These are phyloP conservation scores for Grifola frondosa DNA, from an alignment of 1,284 basidiomycete genomes.

Conservation along the genomic window DNA sequence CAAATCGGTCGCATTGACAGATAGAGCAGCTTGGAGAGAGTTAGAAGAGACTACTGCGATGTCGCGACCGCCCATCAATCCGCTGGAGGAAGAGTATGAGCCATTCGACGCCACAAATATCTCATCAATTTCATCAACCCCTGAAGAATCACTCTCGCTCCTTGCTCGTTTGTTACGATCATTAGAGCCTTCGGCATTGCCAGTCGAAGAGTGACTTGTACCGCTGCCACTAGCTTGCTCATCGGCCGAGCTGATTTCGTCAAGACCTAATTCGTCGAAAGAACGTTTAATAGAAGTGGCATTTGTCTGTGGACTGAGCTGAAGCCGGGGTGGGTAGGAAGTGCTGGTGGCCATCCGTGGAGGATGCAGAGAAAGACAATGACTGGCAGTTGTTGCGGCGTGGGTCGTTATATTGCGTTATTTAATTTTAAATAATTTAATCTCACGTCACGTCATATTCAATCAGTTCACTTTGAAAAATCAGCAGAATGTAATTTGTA, in stretches of 20 bases:
- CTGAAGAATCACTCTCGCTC: conserved; percentile 15
- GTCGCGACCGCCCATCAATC: too few species aligned
- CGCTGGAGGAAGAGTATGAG: conserved; percentile 12
- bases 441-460: too few species aligned
- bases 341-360: too few species aligned
- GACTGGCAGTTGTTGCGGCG: too few species aligned
- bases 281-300: conserved; percentile 14
- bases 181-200: conserved; percentile 3
- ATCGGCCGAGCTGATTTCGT: conserved; percentile 2
- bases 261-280: conserved; percentile 15
- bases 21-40: conserved; percentile 16
- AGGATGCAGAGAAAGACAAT: neutral
- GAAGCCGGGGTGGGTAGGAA: neutral
- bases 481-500: too few species aligned
- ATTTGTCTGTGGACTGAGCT: neutral
- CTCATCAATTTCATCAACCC: conserved; percentile 16
- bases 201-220: conserved; percentile 1
- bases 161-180: conserved; percentile 19
- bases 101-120: conserved; percentile 7
- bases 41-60: too few species aligned
- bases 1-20: conserved; percentile 16
- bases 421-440: too few species aligned
- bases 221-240: neutral
- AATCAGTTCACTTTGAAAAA: too few species aligned
- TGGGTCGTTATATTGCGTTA: too few species aligned